A percentile compares a stretch with the other conserved stretches of the same genome.
Conservation (phyloP, 2,329 filamentous ascomycete species). For the Fusarium annulatum region DNA sequence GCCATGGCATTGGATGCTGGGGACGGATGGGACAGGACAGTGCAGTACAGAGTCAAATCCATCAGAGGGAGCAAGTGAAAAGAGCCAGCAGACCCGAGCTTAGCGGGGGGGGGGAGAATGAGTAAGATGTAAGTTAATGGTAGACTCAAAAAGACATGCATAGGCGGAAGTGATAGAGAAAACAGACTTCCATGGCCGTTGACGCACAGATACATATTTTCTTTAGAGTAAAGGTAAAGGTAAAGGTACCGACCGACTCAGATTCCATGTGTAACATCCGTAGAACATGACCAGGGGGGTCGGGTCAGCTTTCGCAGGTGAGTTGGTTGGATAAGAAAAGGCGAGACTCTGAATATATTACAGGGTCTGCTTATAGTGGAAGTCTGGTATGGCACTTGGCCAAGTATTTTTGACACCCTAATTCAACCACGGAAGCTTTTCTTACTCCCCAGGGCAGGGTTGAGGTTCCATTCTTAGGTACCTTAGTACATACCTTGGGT, state of each 20-base stretch:
- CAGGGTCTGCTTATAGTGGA: rapidly evolving
- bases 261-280: constrained; percentile 44
- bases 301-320: constrained; percentile 17
- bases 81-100: constrained; percentile 29
- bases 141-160: constrained; percentile 28
- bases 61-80: constrained; percentile 18
- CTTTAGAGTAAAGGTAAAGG: constrained; percentile 17
- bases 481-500: neutral
- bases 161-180: constrained; percentile 37
- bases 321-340: neutral
- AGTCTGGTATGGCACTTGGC: too few relatives aligned
- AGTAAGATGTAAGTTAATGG: constrained; percentile 15
- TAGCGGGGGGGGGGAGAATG: constrained; percentile 26
- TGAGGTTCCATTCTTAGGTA: constrained; percentile 1
- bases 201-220: constrained; percentile 31
- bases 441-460: neutral
- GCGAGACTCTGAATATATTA: neutral
- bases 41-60: constrained; percentile 24
- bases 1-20: constrained; percentile 3
- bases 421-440: neutral
- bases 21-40: constrained; percentile 1
- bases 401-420: neutral
- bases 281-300: constrained; percentile 5
- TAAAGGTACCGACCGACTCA: constrained; percentile 38
- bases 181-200: constrained; percentile 15